These are phyloP conservation scores for Shiraia bambusicola DNA, from an alignment of 2,329 filamentous ascomycete species.

Conservation along the genomic window DNA sequence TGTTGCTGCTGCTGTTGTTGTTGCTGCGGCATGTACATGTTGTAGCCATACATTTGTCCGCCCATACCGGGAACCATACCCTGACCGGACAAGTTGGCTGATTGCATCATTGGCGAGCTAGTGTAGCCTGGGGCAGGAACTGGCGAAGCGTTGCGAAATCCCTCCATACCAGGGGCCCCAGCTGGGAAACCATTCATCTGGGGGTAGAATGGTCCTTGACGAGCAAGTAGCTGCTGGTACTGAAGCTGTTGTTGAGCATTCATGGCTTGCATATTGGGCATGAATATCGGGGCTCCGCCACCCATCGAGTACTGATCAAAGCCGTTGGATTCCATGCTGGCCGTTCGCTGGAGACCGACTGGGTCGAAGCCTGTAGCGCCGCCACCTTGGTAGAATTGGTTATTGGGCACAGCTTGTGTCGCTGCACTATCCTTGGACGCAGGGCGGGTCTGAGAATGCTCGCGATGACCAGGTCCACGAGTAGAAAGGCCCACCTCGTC, in stretches of 20 bases:
- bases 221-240: constrained; percentile 59
- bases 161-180: constrained; percentile 47
- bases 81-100: constrained; percentile 48
- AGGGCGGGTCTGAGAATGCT: constrained; percentile 40
- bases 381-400: constrained; percentile 42
- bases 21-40: constrained; percentile 53
- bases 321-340: constrained; percentile 52
- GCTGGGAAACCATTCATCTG: constrained; percentile 46
- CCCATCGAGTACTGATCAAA: constrained; percentile 50
- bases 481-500: constrained; percentile 90
- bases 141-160: constrained; percentile 46
- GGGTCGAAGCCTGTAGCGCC: constrained; percentile 45
- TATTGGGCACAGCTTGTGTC: constrained; percentile 32
- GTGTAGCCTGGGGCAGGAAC: constrained; percentile 44
- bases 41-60: constrained; percentile 52
- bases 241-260: constrained; percentile 54
- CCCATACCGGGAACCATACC: constrained; percentile 37
- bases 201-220: constrained; percentile 50
- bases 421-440: constrained; percentile 41
- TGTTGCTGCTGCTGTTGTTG: constrained; percentile 45
- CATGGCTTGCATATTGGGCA: constrained; percentile 45
- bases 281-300: constrained; percentile 35
- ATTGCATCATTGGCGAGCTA: constrained; percentile 52
- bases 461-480: constrained; percentile 45
- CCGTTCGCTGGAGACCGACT: constrained; percentile 48